Percentiles rank a stretch among this genome's conserved stretches.
Conservation (phyloP, 1,284 basidiomycete genomes). For the Cryptococcus depauperatus region DNA sequence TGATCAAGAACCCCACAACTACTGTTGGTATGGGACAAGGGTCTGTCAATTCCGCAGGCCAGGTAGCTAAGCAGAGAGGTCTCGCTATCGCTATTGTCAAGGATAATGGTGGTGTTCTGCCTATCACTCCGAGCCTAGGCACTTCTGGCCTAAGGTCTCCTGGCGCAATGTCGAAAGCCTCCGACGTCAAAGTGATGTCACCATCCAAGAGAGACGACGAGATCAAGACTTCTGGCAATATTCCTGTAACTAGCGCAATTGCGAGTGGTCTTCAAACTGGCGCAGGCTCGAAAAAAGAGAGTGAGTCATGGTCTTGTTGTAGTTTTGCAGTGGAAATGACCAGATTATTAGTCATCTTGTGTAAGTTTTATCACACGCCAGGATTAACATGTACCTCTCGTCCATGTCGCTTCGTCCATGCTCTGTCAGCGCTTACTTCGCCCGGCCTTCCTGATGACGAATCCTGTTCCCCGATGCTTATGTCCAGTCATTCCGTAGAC, state of each 20-base stretch:
- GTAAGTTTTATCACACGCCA: constrained; percentile 44
- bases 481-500: constrained; percentile 15
- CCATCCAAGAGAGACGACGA: not conserved
- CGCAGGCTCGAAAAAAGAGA: constrained; percentile 17
- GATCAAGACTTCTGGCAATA: no score
- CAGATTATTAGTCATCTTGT: constrained; percentile 37
- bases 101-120: constrained; percentile 21
- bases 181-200: constrained; percentile 4
- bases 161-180: constrained; percentile 3
- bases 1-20: constrained; percentile 7
- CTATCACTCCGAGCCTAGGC: constrained; percentile 21
- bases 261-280: constrained; percentile 1
- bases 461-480: constrained; percentile 8
- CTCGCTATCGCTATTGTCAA: constrained; percentile 35
- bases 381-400: constrained; percentile 43
- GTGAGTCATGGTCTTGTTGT: constrained; percentile 12
- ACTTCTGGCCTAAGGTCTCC: constrained; percentile 7
- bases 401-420: constrained; percentile 45
- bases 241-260: not conserved
- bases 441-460: constrained; percentile 1
- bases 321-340: not conserved
- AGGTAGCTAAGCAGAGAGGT: constrained; percentile 22
- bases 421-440: constrained; percentile 19
- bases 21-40: not conserved
- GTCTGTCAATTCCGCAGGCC: constrained; percentile 1